Base-by-base conservation (phyloP, 805 yeast genomes). In the Ogataea angusta region DNA sequence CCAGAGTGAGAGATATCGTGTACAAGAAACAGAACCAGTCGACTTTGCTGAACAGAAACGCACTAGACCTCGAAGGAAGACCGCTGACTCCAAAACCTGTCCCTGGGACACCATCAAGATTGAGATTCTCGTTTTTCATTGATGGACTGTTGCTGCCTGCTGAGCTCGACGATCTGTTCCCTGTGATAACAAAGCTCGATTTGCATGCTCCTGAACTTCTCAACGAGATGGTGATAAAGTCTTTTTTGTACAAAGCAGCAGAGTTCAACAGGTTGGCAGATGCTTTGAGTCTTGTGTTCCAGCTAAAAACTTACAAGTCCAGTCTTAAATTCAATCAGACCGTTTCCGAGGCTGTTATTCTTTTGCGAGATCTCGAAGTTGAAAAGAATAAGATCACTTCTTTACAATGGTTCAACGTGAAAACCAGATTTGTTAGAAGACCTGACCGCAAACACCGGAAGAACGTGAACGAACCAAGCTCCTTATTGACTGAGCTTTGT, bases 101-200 rank as follows among this genome's bases (percentile, higher is more conserved):
- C 17, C 56, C 52, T 23, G 59, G 59, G 10, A 30, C 49, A 5
- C 65, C 65, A 35, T 58, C 64, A 4, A 42, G 38, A 13, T 36
- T 36, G 5, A 55, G 53, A 39, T 53, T 61, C 35, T 32, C 42
- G 10, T 39, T 45, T 17, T 61, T 61, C 32, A 52, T 61, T 30
- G 48, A 52, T n/a, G 41, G 51, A 7, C 34, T 61, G 17, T 5
- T 53, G 8, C 26, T 49, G 6, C 28, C 31, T 4, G 62, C 55
- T 6, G 66, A 61, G 46, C 47, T 60, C 8, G 43, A 44, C 6
- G 26, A 34, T 5, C 39, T 57, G 25, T 43, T 43, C 26, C 23
- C 35, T 5, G 43, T 59, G 4, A 21, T 56, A 10, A 13, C 21
- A 6, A 44, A 37, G 14, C 24, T 59, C 6, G 56, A 54, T 30